Base-by-base conservation (phyloP, 352 stramenopile species). In the Pythium oligandrum region DNA sequence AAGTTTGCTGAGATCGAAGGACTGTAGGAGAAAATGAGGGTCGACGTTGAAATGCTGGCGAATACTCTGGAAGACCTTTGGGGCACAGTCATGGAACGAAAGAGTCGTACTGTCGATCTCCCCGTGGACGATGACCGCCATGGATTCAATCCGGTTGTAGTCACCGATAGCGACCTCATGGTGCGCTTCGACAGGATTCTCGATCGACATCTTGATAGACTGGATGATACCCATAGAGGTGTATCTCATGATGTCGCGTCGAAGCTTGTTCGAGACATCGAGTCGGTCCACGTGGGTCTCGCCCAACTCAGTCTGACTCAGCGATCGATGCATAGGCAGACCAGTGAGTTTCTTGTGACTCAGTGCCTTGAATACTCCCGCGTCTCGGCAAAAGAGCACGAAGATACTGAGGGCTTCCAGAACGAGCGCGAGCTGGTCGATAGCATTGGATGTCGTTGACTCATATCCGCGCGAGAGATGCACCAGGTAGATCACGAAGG, bases 171-270 rank as follows among this genome's bases (percentile, higher is more conserved):
- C 48, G 42, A 79, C 71, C 36, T 81, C 71, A 8, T 42, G 11
- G 10, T 68, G 57, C 17, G 17, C 17, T 9, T 73, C 64, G 11
- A 69, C 62, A 30, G 70, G 66, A 1, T 36, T 55, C 7, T 67
- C 39, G 17, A 84, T 72, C 12, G 73, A 71, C 51, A 78, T 67
- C 38, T 80, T 68, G 53, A 84, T 88, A 3, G 75, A 88, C 59
- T 83, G 67, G 57, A 86, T 81, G 46, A 94, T 92, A 3, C 81
- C 83, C 66, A 87, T 78, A 9, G 78, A 90, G 64, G 85, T 94
- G 60, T 94, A 94, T 61, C 82, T 82, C 83, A 94, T 92, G 53
- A 94, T 71, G 58, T 86, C 78, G 70, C 85, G 87, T 31, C 83
- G 79, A 36, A 94, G 64, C 38, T 90, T 83, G 57, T 86, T 90